Conservation (phyloP, 2,329 filamentous ascomycete genomes). For the Penicillium sp. region DNA sequence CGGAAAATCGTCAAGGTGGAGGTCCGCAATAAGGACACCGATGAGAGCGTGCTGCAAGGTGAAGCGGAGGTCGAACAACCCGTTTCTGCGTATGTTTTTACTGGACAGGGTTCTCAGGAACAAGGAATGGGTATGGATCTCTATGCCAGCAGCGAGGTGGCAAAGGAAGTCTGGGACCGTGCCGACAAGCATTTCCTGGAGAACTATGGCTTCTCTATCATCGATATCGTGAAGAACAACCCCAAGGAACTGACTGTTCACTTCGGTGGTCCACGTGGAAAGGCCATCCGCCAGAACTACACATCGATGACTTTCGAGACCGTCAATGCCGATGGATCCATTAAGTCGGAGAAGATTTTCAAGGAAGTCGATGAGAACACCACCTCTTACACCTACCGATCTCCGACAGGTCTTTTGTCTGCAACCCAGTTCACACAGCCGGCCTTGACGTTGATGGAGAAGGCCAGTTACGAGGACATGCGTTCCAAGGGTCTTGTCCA, state of each 20-base stretch:
- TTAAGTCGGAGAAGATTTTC: conserved; percentile 99
- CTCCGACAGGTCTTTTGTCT: conserved; percentile 87
- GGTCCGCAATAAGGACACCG: conserved; percentile 88
- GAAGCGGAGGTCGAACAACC: conserved; percentile 98
- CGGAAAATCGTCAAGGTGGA: conserved; percentile 99
- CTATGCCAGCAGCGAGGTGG: conserved; percentile 87
- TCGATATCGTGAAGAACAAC: conserved; percentile 99
- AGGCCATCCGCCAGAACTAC: conserved; percentile 97
- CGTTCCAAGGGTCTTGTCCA: conserved; percentile 93
- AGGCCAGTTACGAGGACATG: conserved; percentile 99
- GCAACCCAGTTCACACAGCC: conserved; percentile 99
- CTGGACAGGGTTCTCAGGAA: conserved; percentile 95
- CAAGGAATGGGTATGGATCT: conserved; percentile 99
- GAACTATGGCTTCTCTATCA: conserved; percentile 97
- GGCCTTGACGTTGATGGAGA: conserved; percentile 97
- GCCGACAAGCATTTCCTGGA: conserved; percentile 98
- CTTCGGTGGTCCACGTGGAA: conserved; percentile 94
- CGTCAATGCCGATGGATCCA: conserved; percentile 82
- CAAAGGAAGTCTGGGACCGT: conserved; percentile 95
- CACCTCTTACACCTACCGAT: conserved; percentile 94
- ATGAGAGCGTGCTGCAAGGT: conserved; percentile 91
- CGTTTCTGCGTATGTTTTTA: conserved; percentile 95
- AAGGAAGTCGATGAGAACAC: conserved; percentile 94
- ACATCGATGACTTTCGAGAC: conserved; percentile 99
- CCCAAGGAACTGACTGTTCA: conserved; percentile 98